Percentiles rank a stretch among this genome's conserved stretches.
Evolutionary conservation across 2,329 filamentous ascomycete genomes (phyloP).

Genomic region (Akanthomyces muscarius): DNA sequence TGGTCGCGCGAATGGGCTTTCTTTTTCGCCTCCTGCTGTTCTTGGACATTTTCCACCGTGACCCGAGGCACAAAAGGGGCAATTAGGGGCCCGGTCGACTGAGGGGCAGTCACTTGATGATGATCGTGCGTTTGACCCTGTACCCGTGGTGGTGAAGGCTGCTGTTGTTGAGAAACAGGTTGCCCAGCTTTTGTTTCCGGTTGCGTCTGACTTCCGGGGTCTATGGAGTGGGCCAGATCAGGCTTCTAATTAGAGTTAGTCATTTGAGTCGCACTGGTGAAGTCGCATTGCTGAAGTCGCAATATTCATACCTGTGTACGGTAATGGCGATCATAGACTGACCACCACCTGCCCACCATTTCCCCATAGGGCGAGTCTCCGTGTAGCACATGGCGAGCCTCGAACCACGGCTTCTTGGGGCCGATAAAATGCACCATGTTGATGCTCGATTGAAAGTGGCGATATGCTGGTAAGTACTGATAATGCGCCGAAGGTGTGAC

Average conservation of each 20-base stretch:
- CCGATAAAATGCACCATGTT: constrained; percentile 95
- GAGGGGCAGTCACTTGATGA: not conserved
- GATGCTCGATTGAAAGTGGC: constrained; percentile 86
- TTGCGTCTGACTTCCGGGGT: not conserved
- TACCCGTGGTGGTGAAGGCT: not conserved
- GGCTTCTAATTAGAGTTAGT: not conserved
- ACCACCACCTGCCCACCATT: constrained; percentile 87
- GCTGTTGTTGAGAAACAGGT: constrained; percentile 20
- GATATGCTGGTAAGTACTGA: constrained; percentile 93
- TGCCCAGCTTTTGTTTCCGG: constrained; percentile 18
- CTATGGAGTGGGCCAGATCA: not conserved
- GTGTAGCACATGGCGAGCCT: constrained; percentile 52
- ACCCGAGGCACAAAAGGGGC: not conserved
- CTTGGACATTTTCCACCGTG: constrained; percentile 15
- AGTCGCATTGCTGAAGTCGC: no score
- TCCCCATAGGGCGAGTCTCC: constrained; percentile 70
- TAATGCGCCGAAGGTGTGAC: constrained; percentile 96
- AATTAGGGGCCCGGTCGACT: not conserved
- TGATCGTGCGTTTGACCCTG: not conserved
- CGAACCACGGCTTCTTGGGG: constrained; percentile 80
- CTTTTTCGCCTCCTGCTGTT: constrained; percentile 23
- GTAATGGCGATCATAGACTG: constrained; percentile 87
- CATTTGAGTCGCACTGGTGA: not conserved
- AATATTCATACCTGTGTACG: constrained; percentile 42
- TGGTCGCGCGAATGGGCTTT: constrained; percentile 27